Evolutionary conservation across 2,329 filamentous ascomycete genomes (phyloP), one percentile per base, ranked within the genome.

Genomic region (Apiospora malaysiana): DNA sequence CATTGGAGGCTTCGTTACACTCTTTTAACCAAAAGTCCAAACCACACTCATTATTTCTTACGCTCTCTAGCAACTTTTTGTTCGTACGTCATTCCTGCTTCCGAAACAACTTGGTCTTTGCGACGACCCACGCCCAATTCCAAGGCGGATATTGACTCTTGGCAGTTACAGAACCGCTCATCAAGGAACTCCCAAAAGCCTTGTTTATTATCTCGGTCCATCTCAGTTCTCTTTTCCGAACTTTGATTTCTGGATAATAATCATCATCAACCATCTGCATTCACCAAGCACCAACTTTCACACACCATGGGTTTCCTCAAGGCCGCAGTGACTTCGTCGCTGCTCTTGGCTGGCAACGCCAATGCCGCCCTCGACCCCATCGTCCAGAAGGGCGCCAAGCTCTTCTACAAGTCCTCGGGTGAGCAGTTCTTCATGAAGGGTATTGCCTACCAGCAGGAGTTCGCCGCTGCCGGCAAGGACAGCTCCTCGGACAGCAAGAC

Each of bases 371-470:
- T 80, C 47, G 78, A 80, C 45, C 77, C 79, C 68, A 79, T 81
- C 43, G 68, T 80, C 68, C 77, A 77, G 76, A 80, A 79, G 75
- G 79, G 79, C 27, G 73, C 74, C 73, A 80, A 80, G 70, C 93
- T 94, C 86, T 94, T 93, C 86, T 92, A 91, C 83, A 88, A 91
- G 82, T 89, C 85, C 68, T 51, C 45, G 45, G 79, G 79, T n/a
- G 76, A 78, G 9, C 79, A 81, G 72, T 81, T 81, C 81, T 92
- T 88, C 83, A 92, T 94, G 78, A 89, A 88, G 76, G 93, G 93
- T 82, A 85, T 95, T 75, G 93, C 93, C 75, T 95, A 95, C 82
- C 93, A 95, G 83, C 87, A 91, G 82, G 91, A 91, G 75, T 80
- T 82, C 71, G 83, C 82, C 75, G 81, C 83, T 59, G 77, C 77